Evolutionary conservation across 2,329 filamentous ascomycete species (phyloP).

Genomic region (Cladorrhinum sp.): DNA sequence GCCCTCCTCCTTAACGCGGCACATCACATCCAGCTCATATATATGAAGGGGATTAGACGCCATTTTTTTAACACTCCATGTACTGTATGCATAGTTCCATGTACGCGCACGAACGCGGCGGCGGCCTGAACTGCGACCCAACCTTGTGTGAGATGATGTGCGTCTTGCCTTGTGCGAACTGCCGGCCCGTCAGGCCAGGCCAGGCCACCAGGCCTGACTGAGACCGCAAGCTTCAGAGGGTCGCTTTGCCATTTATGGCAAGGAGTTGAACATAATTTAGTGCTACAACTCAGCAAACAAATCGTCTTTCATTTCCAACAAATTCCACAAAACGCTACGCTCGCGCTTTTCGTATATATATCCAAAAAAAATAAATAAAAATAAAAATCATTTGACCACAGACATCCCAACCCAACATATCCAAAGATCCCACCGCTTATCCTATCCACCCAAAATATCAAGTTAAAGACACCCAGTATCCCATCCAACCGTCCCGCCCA

Average conservation of each 20-base stretch:
- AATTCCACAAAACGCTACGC: neutral
- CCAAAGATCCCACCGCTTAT: no score
- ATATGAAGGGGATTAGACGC: neutral
- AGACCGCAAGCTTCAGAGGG: no score
- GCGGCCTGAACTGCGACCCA: conserved; percentile 21
- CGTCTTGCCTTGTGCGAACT: conserved; percentile 9
- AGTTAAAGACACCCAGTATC: no score
- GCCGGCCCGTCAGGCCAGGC: conserved; percentile 4
- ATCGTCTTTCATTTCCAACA: neutral
- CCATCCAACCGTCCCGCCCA: no score
- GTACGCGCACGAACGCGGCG: neutral
- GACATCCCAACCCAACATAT: no score
- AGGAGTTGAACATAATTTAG: neutral
- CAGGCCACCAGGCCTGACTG: no score
- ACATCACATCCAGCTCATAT: neutral
- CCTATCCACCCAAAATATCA: no score
- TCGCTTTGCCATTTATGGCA: neutral
- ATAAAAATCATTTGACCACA: no score
- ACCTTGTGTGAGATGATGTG: conserved; percentile 16
- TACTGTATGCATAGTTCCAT: neutral
- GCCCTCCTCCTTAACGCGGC: neutral
- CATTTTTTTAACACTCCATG: no score
- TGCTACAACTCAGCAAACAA: neutral
- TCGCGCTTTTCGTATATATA: neutral
- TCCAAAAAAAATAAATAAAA: neutral